Percentiles rank a stretch among this genome's conserved stretches.
These are phyloP conservation scores for Excoecaria agallocha DNA, from an alignment of 345 rosid species.

Conservation along the genomic window DNA sequence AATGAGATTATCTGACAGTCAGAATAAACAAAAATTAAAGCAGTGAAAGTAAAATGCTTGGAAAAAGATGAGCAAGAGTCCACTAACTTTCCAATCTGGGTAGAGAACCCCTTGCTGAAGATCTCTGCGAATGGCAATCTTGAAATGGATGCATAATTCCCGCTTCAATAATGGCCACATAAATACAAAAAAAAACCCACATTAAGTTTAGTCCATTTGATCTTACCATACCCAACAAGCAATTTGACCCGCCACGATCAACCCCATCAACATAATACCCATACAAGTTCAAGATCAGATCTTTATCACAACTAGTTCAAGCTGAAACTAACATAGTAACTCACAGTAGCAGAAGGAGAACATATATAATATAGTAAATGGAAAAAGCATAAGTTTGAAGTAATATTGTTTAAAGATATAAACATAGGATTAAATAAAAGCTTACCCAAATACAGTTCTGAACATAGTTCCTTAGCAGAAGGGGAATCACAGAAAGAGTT, in stretches of 20 bases:
- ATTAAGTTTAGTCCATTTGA: neutral
- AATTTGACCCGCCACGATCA: neutral
- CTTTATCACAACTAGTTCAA: neutral
- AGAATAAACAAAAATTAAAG: neutral
- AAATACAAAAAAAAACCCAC: neutral
- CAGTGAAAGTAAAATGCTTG: neutral
- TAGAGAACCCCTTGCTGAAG: slow-evolving; percentile 25
- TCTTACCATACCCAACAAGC: neutral
- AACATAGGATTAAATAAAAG: neutral
- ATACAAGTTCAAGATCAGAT: neutral
- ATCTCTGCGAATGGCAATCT: slow-evolving; percentile 16
- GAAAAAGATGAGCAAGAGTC: neutral
- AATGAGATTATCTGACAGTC: neutral
- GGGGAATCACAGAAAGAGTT: neutral
- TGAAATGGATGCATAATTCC: slow-evolving; percentile 12
- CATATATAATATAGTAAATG: neutral
- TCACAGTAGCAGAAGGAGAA: neutral
- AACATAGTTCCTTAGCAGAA: slow-evolving; percentile 17
- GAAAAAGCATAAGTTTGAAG: neutral
- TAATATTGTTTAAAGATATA: neutral
- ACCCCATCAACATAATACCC: neutral
- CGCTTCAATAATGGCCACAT: neutral
- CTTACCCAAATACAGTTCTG: slow-evolving; percentile 16
- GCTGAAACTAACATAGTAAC: neutral
- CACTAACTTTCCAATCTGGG: slow-evolving; percentile 27